phyloP scores from a whole-genome alignment of 2,329 filamentous ascomycete genomes.

The Neurospora sp. region DNA sequence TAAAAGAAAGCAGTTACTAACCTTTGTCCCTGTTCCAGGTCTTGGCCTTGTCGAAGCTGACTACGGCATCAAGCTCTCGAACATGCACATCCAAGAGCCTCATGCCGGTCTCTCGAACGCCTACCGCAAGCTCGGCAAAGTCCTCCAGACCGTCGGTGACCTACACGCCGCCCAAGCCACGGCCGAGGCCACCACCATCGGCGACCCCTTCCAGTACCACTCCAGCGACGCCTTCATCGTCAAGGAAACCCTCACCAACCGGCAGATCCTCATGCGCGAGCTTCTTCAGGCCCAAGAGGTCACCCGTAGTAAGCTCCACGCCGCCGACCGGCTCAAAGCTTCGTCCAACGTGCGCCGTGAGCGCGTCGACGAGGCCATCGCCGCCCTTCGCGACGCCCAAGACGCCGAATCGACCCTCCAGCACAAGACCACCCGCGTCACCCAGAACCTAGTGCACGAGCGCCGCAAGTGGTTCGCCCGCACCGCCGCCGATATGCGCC shows the following conservation, averaged over 20 bases:
- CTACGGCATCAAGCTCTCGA: constrained; percentile 80
- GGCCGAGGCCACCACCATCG: constrained; percentile 87
- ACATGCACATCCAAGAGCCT: constrained; percentile 82
- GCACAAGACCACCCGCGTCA: constrained; percentile 82
- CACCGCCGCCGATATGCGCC: constrained; percentile 73
- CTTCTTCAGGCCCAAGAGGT: constrained; percentile 82
- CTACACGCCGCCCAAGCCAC: constrained; percentile 95
- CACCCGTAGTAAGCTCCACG: constrained; percentile 71
- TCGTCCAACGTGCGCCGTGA: constrained; percentile 81
- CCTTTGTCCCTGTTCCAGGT: constrained; percentile 39
- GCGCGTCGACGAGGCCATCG: constrained; percentile 97
- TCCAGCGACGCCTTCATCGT: constrained; percentile 95
- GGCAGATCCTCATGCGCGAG: constrained; percentile 90
- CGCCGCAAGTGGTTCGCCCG: constrained; percentile 84
- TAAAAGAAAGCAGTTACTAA: constrained; percentile 20
- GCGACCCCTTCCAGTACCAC: constrained; percentile 89
- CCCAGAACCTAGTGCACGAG: constrained; percentile 78
- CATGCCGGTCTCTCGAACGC: constrained; percentile 81
- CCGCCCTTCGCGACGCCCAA: constrained; percentile 77
- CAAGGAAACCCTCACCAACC: constrained; percentile 95
- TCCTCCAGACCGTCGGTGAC: constrained; percentile 87
- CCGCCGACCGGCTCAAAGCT: constrained; percentile 80
- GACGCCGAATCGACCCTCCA: constrained; percentile 71
- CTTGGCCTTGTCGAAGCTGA: constrained; percentile 88
- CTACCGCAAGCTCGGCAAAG: constrained; percentile 89